A percentile compares a stretch with the other conserved stretches of the same genome.
phyloP scores from a whole-genome alignment of 345 rosid genomes.

The Raphanus raphanistrum region DNA sequence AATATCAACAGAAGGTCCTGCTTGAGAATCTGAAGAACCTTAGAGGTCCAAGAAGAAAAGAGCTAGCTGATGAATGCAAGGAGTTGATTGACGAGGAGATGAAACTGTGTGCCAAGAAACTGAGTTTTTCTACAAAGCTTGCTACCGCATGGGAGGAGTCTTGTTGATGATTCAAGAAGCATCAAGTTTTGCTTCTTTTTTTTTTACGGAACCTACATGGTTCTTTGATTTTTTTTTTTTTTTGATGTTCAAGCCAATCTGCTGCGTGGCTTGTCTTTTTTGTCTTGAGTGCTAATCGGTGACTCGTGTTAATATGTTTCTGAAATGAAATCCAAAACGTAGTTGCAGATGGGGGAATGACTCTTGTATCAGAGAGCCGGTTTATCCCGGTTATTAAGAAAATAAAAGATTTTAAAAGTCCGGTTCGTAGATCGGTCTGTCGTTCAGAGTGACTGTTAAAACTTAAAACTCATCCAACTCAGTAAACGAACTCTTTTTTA shows the following conservation, averaged over 20 bases:
- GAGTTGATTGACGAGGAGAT: slow-evolving; percentile 3
- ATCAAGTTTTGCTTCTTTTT: not conserved
- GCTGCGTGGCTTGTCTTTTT: not conserved
- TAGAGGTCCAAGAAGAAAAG: not conserved
- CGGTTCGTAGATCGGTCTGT: not conserved
- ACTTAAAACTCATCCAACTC: not conserved
- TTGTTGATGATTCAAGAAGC: not conserved
- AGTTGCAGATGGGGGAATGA: not conserved
- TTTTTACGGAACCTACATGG: not conserved
- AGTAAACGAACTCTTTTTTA: not conserved
- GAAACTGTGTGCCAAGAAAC: not conserved
- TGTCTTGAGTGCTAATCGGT: not conserved
- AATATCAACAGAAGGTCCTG: slow-evolving; percentile 9
- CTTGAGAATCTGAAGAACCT: not conserved
- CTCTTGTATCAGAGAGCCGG: not conserved
- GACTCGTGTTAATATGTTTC: not conserved
- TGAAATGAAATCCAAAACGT: not conserved
- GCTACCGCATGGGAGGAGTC: not conserved
- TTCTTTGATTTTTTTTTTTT: not conserved
- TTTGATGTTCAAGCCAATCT: not conserved
- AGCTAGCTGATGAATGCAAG: slow-evolving; percentile 16
- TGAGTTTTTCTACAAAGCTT: slow-evolving; percentile 14
- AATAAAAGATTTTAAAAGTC: not conserved
- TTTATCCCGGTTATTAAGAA: not conserved
- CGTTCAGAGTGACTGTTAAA: not conserved